A percentile compares a stretch with the other conserved stretches of the same genome.
Conservation (phyloP, 1,284 basidiomycete genomes). For the Acaromyces ingoldii region DNA sequence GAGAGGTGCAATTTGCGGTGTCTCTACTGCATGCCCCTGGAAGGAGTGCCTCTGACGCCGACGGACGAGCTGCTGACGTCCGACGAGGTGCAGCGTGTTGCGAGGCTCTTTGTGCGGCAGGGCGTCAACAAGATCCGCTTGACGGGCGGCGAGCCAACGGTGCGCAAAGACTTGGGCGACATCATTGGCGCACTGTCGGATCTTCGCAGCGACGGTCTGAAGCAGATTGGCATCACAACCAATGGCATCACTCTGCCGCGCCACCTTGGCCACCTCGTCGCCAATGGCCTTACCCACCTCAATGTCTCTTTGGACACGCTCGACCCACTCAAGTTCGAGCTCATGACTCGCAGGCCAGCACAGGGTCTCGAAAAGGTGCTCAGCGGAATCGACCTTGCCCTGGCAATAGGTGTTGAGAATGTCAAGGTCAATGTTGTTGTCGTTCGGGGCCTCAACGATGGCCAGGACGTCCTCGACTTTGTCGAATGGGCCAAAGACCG, state of each 20-base stretch:
- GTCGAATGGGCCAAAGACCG: slow-evolving; percentile 66
- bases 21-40: slow-evolving; percentile 83
- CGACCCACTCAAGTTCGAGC: slow-evolving; percentile 78
- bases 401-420: slow-evolving; percentile 54
- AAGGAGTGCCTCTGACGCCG: slow-evolving; percentile 72
- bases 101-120: slow-evolving; percentile 67
- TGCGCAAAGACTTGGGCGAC: slow-evolving; percentile 70
- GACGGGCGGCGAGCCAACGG: slow-evolving; percentile 81
- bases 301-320: slow-evolving; percentile 72
- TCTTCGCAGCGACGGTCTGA: slow-evolving; percentile 58
- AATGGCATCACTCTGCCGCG: slow-evolving; percentile 74
- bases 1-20: slow-evolving; percentile 83
- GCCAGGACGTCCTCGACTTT: slow-evolving; percentile 67
- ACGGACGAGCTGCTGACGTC: slow-evolving; percentile 66
- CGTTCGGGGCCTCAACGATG: slow-evolving; percentile 71
- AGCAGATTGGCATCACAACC: slow-evolving; percentile 77
- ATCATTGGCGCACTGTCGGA: slow-evolving; percentile 59
- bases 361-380: slow-evolving; percentile 56
- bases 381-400: slow-evolving; percentile 64
- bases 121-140: slow-evolving; percentile 80
- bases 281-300: slow-evolving; percentile 72
- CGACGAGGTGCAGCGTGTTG: slow-evolving; percentile 66
- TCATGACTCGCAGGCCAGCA: slow-evolving; percentile 63
- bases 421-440: slow-evolving; percentile 81
- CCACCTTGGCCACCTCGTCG: slow-evolving; percentile 64